Percentiles rank a stretch among this genome's conserved stretches.
Conservation (phyloP, 176 grass and related monocot genomes). For the Avena insularis region DNA sequence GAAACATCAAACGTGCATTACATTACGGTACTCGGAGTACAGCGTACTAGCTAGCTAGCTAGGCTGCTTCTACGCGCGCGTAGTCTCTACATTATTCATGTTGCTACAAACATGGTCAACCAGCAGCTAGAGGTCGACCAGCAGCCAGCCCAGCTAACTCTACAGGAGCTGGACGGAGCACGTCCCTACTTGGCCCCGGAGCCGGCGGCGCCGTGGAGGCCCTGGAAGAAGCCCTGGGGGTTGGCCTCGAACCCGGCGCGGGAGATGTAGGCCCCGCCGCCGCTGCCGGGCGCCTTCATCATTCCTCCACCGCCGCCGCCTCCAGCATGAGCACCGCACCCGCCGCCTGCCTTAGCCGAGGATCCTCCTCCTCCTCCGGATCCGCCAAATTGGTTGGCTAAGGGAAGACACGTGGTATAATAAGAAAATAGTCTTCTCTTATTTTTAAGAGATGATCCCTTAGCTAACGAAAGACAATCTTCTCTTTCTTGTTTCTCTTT, state of each 20-base stretch:
- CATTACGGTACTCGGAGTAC: not conserved
- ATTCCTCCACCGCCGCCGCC: not conserved
- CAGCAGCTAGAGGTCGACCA: not conserved
- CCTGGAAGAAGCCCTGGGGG: conserved; percentile 45
- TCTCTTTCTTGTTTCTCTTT: too few relatives aligned
- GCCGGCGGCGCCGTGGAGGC: conserved; percentile 9
- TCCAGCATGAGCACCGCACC: not conserved
- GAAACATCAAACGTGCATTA: too few relatives aligned
- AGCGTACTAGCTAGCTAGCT: not conserved
- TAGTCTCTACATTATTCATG: not conserved
- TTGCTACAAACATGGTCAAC: conserved; percentile 3
- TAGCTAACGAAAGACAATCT: too few relatives aligned
- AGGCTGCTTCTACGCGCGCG: not conserved
- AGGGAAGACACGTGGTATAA: too few relatives aligned
- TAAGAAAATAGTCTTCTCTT: too few relatives aligned
- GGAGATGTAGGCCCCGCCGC: conserved; percentile 15
- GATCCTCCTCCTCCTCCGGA: not conserved
- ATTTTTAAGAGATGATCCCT: too few relatives aligned
- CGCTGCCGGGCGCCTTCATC: conserved; percentile 33
- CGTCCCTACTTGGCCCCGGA: not conserved
- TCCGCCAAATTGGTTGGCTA: too few relatives aligned
- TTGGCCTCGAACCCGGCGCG: conserved; percentile 34
- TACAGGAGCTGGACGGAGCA: not conserved
- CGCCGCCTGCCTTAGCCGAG: not conserved
- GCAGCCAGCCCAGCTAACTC: not conserved